These are phyloP conservation scores for Eucalyptus globulus DNA, from an alignment of 345 rosid species.

Conservation along the genomic window DNA sequence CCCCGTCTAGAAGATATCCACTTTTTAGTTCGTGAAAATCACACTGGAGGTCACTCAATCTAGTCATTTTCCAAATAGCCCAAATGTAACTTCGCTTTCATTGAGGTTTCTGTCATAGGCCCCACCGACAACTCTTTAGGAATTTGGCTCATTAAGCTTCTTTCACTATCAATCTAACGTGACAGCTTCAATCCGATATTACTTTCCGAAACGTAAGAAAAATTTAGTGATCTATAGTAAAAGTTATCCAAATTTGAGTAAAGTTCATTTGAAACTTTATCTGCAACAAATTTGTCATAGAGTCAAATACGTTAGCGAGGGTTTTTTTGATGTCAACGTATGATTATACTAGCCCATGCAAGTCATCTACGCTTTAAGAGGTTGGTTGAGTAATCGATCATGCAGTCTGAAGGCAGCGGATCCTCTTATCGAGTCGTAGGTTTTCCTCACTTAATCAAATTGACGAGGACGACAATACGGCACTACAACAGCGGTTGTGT, in stretches of 20 bases:
- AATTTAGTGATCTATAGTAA: background rate
- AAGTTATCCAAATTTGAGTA: background rate
- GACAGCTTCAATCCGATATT: background rate
- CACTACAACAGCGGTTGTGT: background rate
- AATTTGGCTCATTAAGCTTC: background rate
- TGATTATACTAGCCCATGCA: background rate
- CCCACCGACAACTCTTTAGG: background rate
- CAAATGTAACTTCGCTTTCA: background rate
- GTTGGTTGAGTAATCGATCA: background rate
- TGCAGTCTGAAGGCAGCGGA: background rate
- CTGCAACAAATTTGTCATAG: background rate
- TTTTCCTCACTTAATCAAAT: background rate
- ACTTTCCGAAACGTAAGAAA: background rate
- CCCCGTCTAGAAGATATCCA: background rate
- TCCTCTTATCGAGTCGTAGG: background rate
- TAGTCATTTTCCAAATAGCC: background rate
- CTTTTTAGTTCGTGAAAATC: background rate
- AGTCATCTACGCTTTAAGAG: background rate
- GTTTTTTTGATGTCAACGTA: background rate
- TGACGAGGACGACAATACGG: background rate
- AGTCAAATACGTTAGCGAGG: background rate
- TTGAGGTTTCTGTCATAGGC: background rate
- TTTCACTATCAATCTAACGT: background rate
- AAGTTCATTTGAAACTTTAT: background rate
- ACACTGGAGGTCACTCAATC: background rate